Conservation (phyloP, 169 alveolate species). For the Eimeria maxima region DNA sequence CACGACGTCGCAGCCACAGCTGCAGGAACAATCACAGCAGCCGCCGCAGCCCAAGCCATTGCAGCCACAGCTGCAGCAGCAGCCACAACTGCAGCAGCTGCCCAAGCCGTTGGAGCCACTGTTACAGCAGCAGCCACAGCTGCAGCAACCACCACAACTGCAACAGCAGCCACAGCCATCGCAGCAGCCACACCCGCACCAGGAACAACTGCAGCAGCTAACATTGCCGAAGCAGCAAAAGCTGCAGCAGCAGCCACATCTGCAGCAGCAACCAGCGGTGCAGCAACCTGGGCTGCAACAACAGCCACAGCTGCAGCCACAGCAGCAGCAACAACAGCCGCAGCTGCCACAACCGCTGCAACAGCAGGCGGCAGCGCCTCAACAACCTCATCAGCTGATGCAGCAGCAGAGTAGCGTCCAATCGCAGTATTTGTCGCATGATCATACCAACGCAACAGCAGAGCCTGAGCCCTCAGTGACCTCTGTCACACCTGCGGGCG, state of each 20-base stretch:
- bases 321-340: conserved; percentile 20
- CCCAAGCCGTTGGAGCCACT: too few species aligned
- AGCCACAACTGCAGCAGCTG: neutral
- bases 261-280: neutral
- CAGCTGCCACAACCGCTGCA: neutral
- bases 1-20: neutral
- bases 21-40: neutral
- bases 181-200: conserved; percentile 37
- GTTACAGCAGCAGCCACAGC: neutral
- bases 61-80: neutral
- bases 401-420: neutral
- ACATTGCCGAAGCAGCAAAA: neutral
- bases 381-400: conserved; percentile 1
- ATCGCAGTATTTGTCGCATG: neutral
- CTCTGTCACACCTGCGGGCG: neutral
- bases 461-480: neutral
- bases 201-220: neutral
- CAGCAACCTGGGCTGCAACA: neutral
- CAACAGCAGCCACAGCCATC: neutral
- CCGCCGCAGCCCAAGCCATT: neutral
- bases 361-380: neutral
- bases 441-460: neutral
- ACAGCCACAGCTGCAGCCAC: neutral
- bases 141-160: neutral
- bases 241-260: conserved; percentile 6